These are phyloP conservation scores for Ceratocystis diversiconidia DNA, from an alignment of 2,329 filamentous ascomycete genomes.

Conservation along the genomic window DNA sequence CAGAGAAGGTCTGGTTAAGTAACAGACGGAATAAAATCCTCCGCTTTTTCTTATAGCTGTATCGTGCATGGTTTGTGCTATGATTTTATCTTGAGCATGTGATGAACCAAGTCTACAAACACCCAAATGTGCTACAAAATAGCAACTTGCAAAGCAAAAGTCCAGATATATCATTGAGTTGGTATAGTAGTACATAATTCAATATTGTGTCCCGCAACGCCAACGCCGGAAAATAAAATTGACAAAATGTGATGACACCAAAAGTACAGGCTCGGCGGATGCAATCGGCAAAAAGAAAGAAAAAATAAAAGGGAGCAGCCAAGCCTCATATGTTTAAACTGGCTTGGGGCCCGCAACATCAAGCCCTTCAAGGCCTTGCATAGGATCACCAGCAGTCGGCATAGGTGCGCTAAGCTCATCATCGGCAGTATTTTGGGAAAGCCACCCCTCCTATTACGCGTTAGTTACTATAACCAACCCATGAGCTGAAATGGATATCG, in stretches of 20 bases:
- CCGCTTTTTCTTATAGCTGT: conserved; percentile 9
- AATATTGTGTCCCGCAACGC: conserved; percentile 21
- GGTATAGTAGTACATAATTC: conserved; percentile 17
- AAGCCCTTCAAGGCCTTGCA: conserved; percentile 86
- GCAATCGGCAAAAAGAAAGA: conserved; percentile 19
- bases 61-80: too few relatives aligned
- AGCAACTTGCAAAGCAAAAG: neutral
- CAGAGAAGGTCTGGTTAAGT: neutral
- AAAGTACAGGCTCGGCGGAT: conserved; percentile 6
- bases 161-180: neutral
- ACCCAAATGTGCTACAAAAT: neutral
- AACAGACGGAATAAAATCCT: conserved; percentile 8
- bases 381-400: conserved; percentile 60
- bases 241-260: conserved; percentile 18
- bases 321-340: conserved; percentile 34
- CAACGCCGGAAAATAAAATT: conserved; percentile 31
- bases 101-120: neutral
- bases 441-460: conserved; percentile 64
- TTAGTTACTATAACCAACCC: conserved; percentile 5
- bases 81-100: neutral
- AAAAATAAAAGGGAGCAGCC: neutral
- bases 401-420: conserved; percentile 45
- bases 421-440: conserved; percentile 76
- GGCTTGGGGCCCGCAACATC: conserved; percentile 88
- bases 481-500: neutral